phyloP scores from a whole-genome alignment of 2,329 filamentous ascomycete species.

The Fusarium phyllophilum region DNA sequence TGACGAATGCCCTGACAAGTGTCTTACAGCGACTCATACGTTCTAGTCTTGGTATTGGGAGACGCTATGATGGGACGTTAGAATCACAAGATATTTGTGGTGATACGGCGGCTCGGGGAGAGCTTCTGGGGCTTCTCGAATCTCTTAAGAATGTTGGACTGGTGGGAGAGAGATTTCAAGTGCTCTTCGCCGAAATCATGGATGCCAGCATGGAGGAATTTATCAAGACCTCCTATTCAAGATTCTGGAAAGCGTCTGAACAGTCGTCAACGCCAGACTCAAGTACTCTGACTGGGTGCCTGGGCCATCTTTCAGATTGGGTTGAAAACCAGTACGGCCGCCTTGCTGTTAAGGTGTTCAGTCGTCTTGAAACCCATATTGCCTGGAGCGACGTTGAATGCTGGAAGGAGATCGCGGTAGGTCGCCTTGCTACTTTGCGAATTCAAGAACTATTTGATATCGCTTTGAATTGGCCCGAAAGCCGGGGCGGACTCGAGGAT shows the following conservation, averaged over 20 bases:
- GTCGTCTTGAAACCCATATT: constrained; percentile 56
- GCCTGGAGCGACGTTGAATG: constrained; percentile 69
- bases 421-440: constrained; percentile 73
- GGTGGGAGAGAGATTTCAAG: constrained; percentile 74
- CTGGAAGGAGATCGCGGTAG: constrained; percentile 77
- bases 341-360: constrained; percentile 70
- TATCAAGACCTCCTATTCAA: constrained; percentile 69
- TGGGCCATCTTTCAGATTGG: constrained; percentile 72
- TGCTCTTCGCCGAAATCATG: constrained; percentile 77
- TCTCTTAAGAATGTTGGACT: constrained; percentile 73
- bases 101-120: constrained; percentile 56
- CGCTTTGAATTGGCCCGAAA: constrained; percentile 78
- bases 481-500: constrained; percentile 77
- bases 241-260: constrained; percentile 63
- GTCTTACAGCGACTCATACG: constrained; percentile 65
- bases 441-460: constrained; percentile 83
- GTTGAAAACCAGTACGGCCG: constrained; percentile 73
- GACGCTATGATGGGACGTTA: constrained; percentile 19
- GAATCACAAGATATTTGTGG: constrained; percentile 41
- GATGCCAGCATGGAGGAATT: constrained; percentile 72
- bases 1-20: constrained; percentile 64
- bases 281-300: constrained; percentile 61
- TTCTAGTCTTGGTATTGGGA: constrained; percentile 55
- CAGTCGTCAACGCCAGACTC: constrained; percentile 20
- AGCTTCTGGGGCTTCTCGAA: constrained; percentile 66